A percentile compares a stretch with the other conserved stretches of the same genome.
phyloP scores from a whole-genome alignment of 1,139 yeast species.

The Suhomyces panamericanus region DNA sequence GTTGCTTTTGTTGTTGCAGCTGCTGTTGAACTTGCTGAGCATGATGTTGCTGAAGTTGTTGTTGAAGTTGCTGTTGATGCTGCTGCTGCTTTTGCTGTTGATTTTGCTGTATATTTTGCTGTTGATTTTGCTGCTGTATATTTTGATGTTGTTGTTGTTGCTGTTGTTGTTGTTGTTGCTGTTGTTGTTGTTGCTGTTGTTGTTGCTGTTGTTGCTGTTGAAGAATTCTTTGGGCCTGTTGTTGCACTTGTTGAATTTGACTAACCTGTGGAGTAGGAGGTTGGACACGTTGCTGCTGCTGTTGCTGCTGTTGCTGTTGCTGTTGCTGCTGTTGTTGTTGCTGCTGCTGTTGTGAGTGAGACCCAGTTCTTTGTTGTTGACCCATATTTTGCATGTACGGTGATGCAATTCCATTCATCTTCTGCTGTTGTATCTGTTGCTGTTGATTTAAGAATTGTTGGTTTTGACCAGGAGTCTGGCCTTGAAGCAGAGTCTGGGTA shows the following conservation, averaged over 20 bases:
- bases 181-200: conserved; percentile 9
- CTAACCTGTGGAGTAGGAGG: conserved; percentile 13
- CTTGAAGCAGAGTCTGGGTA: neutral
- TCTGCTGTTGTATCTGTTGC: conserved; percentile 17
- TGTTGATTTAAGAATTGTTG: conserved; percentile 15
- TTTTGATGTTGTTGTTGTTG: neutral
- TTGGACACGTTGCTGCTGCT: conserved; percentile 10
- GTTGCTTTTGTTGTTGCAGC: conserved; percentile 13
- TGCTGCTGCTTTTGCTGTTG: conserved; percentile 13
- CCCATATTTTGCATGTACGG: conserved; percentile 7
- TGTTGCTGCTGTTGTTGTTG: conserved; percentile 11
- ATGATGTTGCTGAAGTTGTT: conserved; percentile 1
- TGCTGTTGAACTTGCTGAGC: conserved; percentile 7
- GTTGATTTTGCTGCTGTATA: no score
- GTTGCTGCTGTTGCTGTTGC: no score
- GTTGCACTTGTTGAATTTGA: conserved; percentile 19
- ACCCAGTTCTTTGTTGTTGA: conserved; percentile 1
- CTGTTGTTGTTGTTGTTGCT: neutral
- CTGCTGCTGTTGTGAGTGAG: conserved; percentile 10
- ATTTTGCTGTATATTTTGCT: neutral
- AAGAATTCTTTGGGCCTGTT: conserved; percentile 19
- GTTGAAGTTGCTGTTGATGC: neutral
- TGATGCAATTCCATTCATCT: conserved; percentile 4
- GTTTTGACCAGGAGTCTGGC: conserved; percentile 3
- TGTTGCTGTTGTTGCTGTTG: conserved; percentile 18